These are phyloP conservation scores for Blepharisma stoltei DNA, from an alignment of 73 alveolate genomes.

Conservation along the genomic window DNA sequence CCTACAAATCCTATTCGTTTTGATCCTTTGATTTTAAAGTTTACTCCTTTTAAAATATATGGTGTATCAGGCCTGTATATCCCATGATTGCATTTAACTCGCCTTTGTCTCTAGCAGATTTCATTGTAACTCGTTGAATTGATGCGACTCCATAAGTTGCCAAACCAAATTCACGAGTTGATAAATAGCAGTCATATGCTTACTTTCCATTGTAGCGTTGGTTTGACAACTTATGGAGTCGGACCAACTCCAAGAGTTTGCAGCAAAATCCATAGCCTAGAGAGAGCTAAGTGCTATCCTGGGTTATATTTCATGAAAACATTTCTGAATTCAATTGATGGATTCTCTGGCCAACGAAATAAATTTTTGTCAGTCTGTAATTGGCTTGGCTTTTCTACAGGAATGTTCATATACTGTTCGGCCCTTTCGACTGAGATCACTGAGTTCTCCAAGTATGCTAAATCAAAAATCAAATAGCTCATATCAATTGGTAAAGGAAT, in stretches of 20 bases:
- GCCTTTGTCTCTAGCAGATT: conserved; percentile 39
- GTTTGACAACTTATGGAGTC: no score
- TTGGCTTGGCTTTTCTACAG: neutral
- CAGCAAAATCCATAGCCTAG: no score
- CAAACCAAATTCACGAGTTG: no score
- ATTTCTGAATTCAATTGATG: neutral
- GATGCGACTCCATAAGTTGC: no score
- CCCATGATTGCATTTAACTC: no score
- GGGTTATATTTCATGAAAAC: conserved; percentile 23
- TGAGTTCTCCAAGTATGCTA: neutral
- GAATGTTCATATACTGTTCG: neutral
- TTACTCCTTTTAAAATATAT: conserved; percentile 51
- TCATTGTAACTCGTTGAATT: no score
- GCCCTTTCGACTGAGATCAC: neutral
- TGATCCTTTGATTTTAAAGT: conserved; percentile 52
- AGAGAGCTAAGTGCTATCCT: no score
- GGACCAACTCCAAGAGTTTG: no score
- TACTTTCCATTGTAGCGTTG: no score
- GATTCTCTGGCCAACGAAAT: neutral
- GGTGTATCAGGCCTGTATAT: conserved; percentile 68
- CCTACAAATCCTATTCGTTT: conserved; percentile 89
- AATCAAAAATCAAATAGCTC: neutral
- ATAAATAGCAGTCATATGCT: no score
- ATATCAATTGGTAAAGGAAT: neutral
- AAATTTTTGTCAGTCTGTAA: neutral